Conservation (phyloP, 176 grass and related monocot genomes). For the Saccharum spontaneum region DNA sequence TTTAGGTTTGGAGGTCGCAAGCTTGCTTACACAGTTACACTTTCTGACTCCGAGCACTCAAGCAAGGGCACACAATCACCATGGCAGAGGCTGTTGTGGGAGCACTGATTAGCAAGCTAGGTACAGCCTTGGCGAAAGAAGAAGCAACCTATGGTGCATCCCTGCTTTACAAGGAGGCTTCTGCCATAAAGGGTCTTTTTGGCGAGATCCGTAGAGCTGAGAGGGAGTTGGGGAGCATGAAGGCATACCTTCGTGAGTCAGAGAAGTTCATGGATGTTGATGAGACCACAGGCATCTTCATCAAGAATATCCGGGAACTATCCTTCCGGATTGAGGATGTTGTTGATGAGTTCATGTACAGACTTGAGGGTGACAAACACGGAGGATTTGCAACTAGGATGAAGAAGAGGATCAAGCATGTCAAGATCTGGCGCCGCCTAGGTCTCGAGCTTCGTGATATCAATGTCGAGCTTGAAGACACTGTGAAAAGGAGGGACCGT, state of each 20-base stretch:
- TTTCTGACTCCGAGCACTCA: neutral
- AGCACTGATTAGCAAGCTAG: neutral
- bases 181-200: neutral
- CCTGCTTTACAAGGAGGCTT: neutral
- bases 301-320: neutral
- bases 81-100: slow-evolving; percentile 8
- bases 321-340: neutral
- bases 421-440: neutral
- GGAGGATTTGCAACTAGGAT: neutral
- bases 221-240: neutral
- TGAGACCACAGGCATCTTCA: neutral
- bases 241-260: neutral
- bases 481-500: neutral
- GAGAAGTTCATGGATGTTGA: neutral
- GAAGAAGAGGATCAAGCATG: neutral
- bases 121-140: neutral
- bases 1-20: neutral
- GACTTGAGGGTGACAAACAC: neutral
- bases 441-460: neutral
- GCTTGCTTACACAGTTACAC: too few relatives aligned
- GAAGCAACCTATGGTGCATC: neutral
- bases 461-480: neutral
- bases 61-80: neutral
- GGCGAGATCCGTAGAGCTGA: neutral
- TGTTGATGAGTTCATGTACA: slow-evolving; percentile 15